phyloP scores from a whole-genome alignment of 768 basidiomycete genomes.

The Boletus vinaceobasis region DNA sequence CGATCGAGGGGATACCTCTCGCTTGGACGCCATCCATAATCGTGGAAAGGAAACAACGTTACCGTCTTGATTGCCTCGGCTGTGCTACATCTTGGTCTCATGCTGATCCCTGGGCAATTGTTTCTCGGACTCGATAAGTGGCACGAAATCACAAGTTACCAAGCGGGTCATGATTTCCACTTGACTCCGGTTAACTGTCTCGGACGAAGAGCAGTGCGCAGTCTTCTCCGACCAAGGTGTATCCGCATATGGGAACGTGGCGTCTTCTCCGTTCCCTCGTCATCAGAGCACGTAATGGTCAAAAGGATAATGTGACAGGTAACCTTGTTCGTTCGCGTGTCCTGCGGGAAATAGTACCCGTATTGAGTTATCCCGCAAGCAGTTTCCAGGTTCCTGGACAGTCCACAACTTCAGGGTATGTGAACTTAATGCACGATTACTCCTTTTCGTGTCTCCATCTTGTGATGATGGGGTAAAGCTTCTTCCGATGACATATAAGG shows the following conservation, averaged over 20 bases:
- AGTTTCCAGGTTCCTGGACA: background rate
- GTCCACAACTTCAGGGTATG: background rate
- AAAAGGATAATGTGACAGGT: background rate
- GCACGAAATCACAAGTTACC: background rate
- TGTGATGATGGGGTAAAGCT: background rate
- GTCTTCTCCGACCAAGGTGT: too few relatives aligned
- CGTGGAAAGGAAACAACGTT: conserved; percentile 14
- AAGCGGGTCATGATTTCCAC: too few relatives aligned
- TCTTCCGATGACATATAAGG: conserved; percentile 1
- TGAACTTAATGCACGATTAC: too few relatives aligned
- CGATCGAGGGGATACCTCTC: background rate
- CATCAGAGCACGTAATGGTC: background rate
- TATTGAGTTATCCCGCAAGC: background rate
- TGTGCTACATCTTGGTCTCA: background rate
- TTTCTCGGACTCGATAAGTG: too few relatives aligned
- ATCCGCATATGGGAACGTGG: background rate
- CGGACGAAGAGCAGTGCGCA: background rate
- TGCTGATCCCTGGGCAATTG: background rate
- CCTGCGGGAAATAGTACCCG: conserved; percentile 3
- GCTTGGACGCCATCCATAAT: background rate
- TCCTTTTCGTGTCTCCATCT: background rate
- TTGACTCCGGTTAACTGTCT: background rate
- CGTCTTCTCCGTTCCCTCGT: background rate
- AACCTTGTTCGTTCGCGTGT: background rate
- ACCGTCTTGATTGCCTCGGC: background rate